Percentiles rank a stretch among this genome's conserved stretches.
Evolutionary conservation across 495 filamentous ascomycete genomes (phyloP).

Genomic region (Tuber calosporum): DNA sequence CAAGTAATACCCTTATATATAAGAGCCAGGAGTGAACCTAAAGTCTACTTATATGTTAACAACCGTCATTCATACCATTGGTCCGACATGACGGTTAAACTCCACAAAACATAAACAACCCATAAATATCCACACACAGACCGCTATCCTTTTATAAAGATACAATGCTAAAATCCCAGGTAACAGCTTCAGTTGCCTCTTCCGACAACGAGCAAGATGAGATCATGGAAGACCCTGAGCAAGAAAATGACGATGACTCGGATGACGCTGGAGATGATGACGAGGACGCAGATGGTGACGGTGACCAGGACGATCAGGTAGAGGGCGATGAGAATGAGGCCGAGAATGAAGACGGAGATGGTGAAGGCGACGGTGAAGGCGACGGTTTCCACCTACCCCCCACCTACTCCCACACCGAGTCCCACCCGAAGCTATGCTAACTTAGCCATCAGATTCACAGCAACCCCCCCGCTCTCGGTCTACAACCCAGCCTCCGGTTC

Average conservation of each 20-base stretch:
- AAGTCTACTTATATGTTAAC: background rate
- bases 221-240: slow-evolving; percentile 57
- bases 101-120: background rate
- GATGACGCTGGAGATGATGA: slow-evolving; percentile 47
- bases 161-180: background rate
- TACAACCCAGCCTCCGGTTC: slow-evolving; percentile 43
- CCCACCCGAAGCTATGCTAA: slow-evolving; percentile 43
- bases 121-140: background rate
- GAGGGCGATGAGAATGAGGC: slow-evolving; percentile 46
- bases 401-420: slow-evolving; percentile 51
- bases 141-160: background rate
- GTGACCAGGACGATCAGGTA: slow-evolving; percentile 40
- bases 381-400: slow-evolving; percentile 53
- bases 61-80: background rate
- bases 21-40: background rate
- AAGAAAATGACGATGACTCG: slow-evolving; percentile 49
- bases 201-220: slow-evolving; percentile 67
- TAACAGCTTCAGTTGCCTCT: slow-evolving; percentile 45
- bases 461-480: slow-evolving; percentile 48
- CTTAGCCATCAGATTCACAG: slow-evolving; percentile 37
- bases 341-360: slow-evolving; percentile 60
- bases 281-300: slow-evolving; percentile 32
- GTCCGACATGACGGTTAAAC: background rate
- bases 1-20: background rate
- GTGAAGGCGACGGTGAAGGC: slow-evolving; percentile 46